Evolutionary conservation across 306 rosid genomes (phyloP).

Genomic region (Comarum palustre): DNA sequence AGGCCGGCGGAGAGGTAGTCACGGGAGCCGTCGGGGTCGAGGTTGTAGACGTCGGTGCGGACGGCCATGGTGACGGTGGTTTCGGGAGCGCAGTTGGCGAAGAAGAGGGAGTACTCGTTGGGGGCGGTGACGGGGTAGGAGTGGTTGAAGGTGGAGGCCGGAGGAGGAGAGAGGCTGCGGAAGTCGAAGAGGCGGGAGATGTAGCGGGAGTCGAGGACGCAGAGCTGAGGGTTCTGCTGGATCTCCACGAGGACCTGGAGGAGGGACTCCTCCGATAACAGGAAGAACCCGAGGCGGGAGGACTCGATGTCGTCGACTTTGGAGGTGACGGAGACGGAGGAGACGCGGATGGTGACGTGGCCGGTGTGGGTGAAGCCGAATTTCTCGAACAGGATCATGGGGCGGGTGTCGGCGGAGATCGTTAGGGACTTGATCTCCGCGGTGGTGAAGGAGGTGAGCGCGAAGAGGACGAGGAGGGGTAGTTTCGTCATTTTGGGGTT

Average conservation of each 20-base stretch:
- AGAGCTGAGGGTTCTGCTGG: slow-evolving; percentile 63
- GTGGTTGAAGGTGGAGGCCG: slow-evolving; percentile 37
- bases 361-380: slow-evolving; percentile 88
- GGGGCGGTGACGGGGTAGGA: slow-evolving; percentile 58
- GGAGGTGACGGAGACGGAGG: slow-evolving; percentile 43
- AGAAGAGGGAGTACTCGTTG: slow-evolving; percentile 73
- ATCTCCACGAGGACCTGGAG: slow-evolving; percentile 80
- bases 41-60: slow-evolving; percentile 65
- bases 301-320: slow-evolving; percentile 28
- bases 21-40: slow-evolving; percentile 42
- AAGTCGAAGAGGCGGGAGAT: slow-evolving; percentile 50
- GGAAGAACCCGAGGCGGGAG: slow-evolving; percentile 76
- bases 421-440: slow-evolving; percentile 79
- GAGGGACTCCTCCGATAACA: slow-evolving; percentile 71
- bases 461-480: slow-evolving; percentile 29
- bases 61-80: slow-evolving; percentile 66
- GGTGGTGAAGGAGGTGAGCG: slow-evolving; percentile 31
- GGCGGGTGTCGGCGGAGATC: slow-evolving; percentile 58
- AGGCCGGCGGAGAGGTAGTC: slow-evolving; percentile 83
- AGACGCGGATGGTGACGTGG: slow-evolving; percentile 51
- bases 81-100: slow-evolving; percentile 68
- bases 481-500: slow-evolving; percentile 37
- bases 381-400: slow-evolving; percentile 80
- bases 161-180: slow-evolving; percentile 75
- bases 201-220: slow-evolving; percentile 67